Evolutionary conservation across 768 basidiomycete species (phyloP), one percentile per base, ranked within the genome.

Genomic region (Hydnum rufescens): DNA sequence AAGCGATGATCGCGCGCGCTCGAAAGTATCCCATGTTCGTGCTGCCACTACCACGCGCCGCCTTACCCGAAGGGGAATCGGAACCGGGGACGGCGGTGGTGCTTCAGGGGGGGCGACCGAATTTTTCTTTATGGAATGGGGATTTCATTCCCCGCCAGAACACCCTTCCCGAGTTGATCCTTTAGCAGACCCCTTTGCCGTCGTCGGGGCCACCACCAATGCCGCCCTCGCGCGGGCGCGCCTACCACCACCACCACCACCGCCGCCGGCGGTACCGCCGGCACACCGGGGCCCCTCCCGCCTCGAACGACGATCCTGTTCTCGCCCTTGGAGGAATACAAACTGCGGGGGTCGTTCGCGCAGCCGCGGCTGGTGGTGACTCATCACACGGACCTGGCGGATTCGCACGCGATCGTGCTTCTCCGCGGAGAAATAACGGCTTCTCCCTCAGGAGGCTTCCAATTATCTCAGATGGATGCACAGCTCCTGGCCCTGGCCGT

Each of bases 251-350:
- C 55, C 30, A 55, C 55, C 13, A 53, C 59, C 26, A 57, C 60
- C 3, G 60, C 61, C 13, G 57, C 62, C 19, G 34, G 19, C 8
- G 8, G 8, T 39, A 19, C 34, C 39, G 53, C 55, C 2, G 53
- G 64, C 6, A 75, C 76, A 57, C 74, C 76, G 16, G 70, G 68
- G 50, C 68, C 66, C 2, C 55, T 49, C 18, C 43, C 58, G 42
- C 56, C 57, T 34, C 60, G 59, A 25, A 56, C 89, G 4, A 90
- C 89, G 0, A 72, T 93, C 51, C 71, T 97, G 32, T 93, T 93
- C 69, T 90, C 95, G 0, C 85, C 92, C 2, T 71, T 97, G 42
- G 80, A 83, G 58, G 93, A 96, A 67, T 99, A 87, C 74, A 93
- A 95, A 64, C 66, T 77, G 53, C 78, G 82, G 36, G 73, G 73